Evolutionary conservation across 1,284 basidiomycete genomes (phyloP).

Genomic region (Sporisorium graminicola): DNA sequence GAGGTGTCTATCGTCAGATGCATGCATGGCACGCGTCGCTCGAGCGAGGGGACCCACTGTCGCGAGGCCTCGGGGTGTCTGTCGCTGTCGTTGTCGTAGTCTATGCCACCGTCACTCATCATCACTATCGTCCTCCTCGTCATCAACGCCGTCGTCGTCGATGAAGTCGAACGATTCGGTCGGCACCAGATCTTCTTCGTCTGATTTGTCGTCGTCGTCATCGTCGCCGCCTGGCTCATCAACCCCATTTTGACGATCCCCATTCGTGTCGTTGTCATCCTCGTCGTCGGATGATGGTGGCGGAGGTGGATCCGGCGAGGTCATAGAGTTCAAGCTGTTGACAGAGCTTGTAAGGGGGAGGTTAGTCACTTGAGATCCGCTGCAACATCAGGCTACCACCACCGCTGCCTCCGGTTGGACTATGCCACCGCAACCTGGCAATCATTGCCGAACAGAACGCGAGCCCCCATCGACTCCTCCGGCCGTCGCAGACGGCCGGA

Average conservation of each 20-base stretch:
- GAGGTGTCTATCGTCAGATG: background rate
- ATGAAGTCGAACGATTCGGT: slow-evolving; percentile 12
- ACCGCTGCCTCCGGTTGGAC: no score
- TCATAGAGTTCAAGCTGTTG: slow-evolving; percentile 42
- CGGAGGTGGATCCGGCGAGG: slow-evolving; percentile 41
- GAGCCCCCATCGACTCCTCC: background rate
- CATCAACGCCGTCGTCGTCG: slow-evolving; percentile 12
- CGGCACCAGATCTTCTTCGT: slow-evolving; percentile 10
- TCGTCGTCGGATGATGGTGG: slow-evolving; percentile 31
- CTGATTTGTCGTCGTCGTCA: background rate
- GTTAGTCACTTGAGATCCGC: background rate
- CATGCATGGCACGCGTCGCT: no score
- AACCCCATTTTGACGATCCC: background rate
- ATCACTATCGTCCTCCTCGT: slow-evolving; percentile 10
- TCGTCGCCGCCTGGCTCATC: background rate
- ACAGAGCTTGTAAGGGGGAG: background rate
- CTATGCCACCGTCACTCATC: no score
- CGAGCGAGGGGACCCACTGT: background rate
- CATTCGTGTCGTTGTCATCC: background rate
- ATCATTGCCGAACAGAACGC: background rate
- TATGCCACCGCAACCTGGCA: background rate
- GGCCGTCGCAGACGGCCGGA: no score
- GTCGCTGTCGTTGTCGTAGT: background rate
- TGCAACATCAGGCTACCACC: no score
- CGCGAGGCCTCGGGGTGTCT: background rate